phyloP scores from a whole-genome alignment of 805 yeast species.

The Pichia cephalocereana region DNA sequence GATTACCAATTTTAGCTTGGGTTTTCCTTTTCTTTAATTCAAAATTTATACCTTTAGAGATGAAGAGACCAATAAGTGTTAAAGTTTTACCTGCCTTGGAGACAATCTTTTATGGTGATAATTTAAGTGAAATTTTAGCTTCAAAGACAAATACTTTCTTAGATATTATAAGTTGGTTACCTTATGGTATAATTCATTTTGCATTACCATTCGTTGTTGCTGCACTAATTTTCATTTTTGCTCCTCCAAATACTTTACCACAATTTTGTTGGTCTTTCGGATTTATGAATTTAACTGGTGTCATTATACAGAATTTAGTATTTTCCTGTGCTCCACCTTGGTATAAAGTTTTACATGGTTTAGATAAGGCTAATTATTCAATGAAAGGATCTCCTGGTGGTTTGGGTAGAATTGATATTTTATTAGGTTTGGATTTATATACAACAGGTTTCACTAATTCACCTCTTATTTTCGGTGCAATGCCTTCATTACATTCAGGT shows the following conservation, averaged over 20 bases:
- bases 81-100: constrained; percentile 89
- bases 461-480: constrained; percentile 82
- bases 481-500: constrained; percentile 81
- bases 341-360: constrained; percentile 80
- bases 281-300: constrained; percentile 85
- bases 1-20: constrained; percentile 83
- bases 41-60: constrained; percentile 57
- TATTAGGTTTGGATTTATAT: constrained; percentile 75
- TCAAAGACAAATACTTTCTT: constrained; percentile 55
- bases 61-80: constrained; percentile 83
- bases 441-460: constrained; percentile 75
- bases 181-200: constrained; percentile 87
- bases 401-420: constrained; percentile 70
- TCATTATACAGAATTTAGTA: constrained; percentile 57
- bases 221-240: constrained; percentile 67
- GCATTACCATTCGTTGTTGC: constrained; percentile 88
- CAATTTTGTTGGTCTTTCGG: constrained; percentile 92
- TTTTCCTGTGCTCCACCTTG: constrained; percentile 98
- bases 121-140: constrained; percentile 77
- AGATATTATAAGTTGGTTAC: constrained; percentile 88
- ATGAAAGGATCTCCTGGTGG: constrained; percentile 98
- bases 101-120: constrained; percentile 88
- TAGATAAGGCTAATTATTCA: constrained; percentile 81
- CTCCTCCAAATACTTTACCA: constrained; percentile 80
- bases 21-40: constrained; percentile 74